Conservation (phyloP, 768 basidiomycete genomes). For the Leccinum barrowsii region DNA sequence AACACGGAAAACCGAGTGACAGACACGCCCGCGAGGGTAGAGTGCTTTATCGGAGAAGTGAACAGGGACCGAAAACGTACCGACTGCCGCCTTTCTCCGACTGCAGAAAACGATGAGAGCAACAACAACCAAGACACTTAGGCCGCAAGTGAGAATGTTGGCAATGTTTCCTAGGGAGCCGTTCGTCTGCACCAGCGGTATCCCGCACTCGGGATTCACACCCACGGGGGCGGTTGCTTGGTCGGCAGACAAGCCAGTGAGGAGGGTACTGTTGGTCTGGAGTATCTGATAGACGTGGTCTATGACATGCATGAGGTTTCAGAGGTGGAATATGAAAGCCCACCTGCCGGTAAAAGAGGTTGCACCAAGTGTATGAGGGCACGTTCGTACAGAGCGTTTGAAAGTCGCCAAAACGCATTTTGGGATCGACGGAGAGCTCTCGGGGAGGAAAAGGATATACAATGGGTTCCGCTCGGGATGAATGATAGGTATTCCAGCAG, state of each 20-base stretch:
- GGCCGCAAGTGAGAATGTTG: constrained; percentile 77
- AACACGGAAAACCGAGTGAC: not conserved
- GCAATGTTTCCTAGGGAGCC: constrained; percentile 79
- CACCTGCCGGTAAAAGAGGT: constrained; percentile 90
- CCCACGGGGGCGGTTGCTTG: constrained; percentile 69
- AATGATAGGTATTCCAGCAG: constrained; percentile 13
- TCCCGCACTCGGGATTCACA: constrained; percentile 77
- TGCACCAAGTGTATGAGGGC: constrained; percentile 89
- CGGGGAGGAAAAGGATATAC: not conserved
- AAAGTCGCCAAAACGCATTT: constrained; percentile 74
- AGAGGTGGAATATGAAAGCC: constrained; percentile 19
- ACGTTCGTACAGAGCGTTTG: constrained; percentile 58
- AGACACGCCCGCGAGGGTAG: not conserved
- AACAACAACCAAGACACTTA: constrained; percentile 61
- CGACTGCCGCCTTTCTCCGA: constrained; percentile 84
- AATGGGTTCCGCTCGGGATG: constrained; percentile 3
- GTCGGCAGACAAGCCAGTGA: constrained; percentile 42
- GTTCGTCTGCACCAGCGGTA: constrained; percentile 54
- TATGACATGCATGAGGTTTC: constrained; percentile 4
- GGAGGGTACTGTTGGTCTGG: constrained; percentile 30
- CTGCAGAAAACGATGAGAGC: constrained; percentile 55
- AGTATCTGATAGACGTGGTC: constrained; percentile 39
- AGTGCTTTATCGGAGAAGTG: not conserved
- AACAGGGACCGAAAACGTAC: constrained; percentile 39
- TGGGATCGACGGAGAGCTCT: not conserved